These are phyloP conservation scores for Sclerotinia borealis DNA, from an alignment of 2,329 filamentous ascomycete species.

Conservation along the genomic window DNA sequence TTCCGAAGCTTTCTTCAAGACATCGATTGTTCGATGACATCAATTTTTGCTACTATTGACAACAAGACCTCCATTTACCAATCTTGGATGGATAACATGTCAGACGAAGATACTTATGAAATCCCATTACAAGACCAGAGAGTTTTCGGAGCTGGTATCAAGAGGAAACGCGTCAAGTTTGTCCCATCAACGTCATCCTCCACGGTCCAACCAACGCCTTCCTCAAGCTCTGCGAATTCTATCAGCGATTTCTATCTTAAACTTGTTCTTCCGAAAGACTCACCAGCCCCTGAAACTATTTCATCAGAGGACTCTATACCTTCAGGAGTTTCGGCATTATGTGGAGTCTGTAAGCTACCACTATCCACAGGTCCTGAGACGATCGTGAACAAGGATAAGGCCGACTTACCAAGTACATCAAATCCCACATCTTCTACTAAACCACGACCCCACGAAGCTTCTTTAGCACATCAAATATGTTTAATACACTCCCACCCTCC, in stretches of 20 bases:
- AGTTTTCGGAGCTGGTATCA: constrained; percentile 57
- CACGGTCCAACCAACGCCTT: constrained; percentile 29
- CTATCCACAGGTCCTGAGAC: constrained; percentile 37
- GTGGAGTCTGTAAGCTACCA: constrained; percentile 57
- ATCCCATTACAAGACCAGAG: constrained; percentile 52
- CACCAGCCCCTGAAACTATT: background rate
- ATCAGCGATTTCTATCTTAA: constrained; percentile 55
- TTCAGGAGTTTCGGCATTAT: constrained; percentile 31
- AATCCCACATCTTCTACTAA: constrained; percentile 4
- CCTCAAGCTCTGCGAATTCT: constrained; percentile 23
- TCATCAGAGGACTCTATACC: background rate
- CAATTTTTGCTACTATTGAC: background rate
- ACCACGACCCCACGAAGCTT: constrained; percentile 46
- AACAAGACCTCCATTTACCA: background rate
- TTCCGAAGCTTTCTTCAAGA: background rate
- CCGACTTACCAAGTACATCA: background rate
- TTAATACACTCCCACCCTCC: constrained; percentile 65
- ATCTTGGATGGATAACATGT: constrained; percentile 18
- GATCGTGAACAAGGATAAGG: background rate
- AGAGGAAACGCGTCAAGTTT: constrained; percentile 54
- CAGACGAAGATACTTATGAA: constrained; percentile 51
- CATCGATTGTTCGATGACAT: background rate
- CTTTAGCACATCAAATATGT: constrained; percentile 65
- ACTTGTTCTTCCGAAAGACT: constrained; percentile 47
- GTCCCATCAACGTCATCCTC: constrained; percentile 36